Conservation (phyloP, 2,329 filamentous ascomycete genomes). For the Sporothrix mexicana region DNA sequence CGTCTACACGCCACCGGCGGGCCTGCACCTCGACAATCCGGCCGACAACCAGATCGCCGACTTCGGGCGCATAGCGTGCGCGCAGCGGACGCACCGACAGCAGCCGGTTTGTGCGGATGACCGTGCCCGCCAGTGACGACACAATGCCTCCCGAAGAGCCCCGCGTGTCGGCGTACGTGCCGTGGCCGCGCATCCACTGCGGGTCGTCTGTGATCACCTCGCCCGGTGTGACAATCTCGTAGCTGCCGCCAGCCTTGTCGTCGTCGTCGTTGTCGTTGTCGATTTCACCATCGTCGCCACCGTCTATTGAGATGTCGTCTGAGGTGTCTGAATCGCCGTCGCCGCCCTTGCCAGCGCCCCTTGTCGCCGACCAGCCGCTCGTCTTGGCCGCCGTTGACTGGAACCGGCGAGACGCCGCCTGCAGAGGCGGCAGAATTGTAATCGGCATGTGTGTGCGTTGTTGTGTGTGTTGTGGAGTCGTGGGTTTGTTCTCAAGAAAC, state of each 20-base stretch:
- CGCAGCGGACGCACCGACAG: constrained; percentile 89
- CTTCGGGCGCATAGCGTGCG: constrained; percentile 92
- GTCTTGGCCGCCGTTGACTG: constrained; percentile 16
- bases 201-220: constrained; percentile 86
- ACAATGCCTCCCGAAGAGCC: constrained; percentile 66
- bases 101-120: constrained; percentile 95
- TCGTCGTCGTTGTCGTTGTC: constrained; percentile 1
- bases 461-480: not conserved
- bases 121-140: constrained; percentile 86
- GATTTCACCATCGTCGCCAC: constrained; percentile 44
- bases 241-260: constrained; percentile 40
- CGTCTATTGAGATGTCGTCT: constrained; percentile 53
- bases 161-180: constrained; percentile 75
- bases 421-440: constrained; percentile 54
- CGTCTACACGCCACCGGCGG: constrained; percentile 92
- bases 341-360: constrained; percentile 28
- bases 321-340: constrained; percentile 46
- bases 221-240: constrained; percentile 82
- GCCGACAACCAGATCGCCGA: constrained; percentile 93
- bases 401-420: constrained; percentile 41
- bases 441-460: constrained; percentile 50
- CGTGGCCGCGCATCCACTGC: constrained; percentile 98
- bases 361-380: not conserved
- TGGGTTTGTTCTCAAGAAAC: not conserved
- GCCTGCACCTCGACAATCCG: constrained; percentile 95